Evolutionary conservation across 1,139 yeast species (phyloP), one percentile per base, ranked within the genome.

Genomic region (Zhuliangozyma blackwelliae): DNA sequence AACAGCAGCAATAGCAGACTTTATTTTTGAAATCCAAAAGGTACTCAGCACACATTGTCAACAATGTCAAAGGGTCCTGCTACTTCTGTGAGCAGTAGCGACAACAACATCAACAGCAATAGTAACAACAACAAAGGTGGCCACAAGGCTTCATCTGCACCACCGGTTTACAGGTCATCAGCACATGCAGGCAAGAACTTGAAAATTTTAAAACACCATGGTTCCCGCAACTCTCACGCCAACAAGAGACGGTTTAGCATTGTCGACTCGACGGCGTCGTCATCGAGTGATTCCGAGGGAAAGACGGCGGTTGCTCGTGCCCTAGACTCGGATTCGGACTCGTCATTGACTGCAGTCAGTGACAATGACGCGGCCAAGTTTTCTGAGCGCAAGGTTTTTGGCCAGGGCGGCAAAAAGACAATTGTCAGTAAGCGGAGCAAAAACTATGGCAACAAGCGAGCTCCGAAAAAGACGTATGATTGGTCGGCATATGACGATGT

Each of bases 281-380:
- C 58, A 7, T 53, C 61, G 6, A 63, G 28, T 12, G 37, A 52
- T 39, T 49, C 51, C 28, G 56, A 43, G 37, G 50, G 28, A 19
- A 25, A 25, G 19, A 32, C 33, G 21, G 25, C 22, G 16, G 23
- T 22, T 27, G 34, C 23, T 33, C 32, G 35, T 33, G 45, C 42
- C 7, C 45, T 46, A n/a, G 51, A 43, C 6, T 44, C 51, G n/a
- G 57, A 52, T 27, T 55, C 63, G 3, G 66, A 54, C 42, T 59
- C 69, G 13, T 67, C 74, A 4, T 49, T 71, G 28, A 68, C 75
- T 0, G 74, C 69, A 2, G 65, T 66, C 20, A 64, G 70, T 2
- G 73, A 65, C 28, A 53, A 52, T 30, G 67, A 59, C 19, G 56
- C 55, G 5, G 59, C 52, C 10, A 5, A 37, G 35, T 11, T 38